Base-by-base conservation (phyloP, 2,329 filamentous ascomycete genomes). In the Colletotrichum tropicicola region DNA sequence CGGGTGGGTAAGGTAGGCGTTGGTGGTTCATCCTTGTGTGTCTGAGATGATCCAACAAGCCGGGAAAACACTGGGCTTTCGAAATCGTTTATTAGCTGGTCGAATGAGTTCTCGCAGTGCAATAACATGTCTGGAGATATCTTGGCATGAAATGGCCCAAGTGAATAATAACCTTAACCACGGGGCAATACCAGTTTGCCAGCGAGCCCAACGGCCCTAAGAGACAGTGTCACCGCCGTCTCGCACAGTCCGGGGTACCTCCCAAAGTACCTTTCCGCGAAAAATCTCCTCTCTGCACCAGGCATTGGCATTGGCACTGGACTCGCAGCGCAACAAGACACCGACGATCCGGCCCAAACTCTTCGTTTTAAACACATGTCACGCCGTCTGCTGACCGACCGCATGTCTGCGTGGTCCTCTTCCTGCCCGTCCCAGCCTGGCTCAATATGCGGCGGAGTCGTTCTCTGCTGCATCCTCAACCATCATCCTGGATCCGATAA, bases 401-500 rank as follows among this genome's bases (percentile, higher is more conserved):
- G 53, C 61, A 64, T 66, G 59, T 68, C 53, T 62, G 56, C 53
- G 54, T 66, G 44, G 59, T 70, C 66, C 27, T 48, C 55, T 47
- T 66, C 60, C 32, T 53, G 65, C 55, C 44, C 51, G 55, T 65
- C 53, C 41, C 51, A 59, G 61, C 66, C 60, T 63, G 72, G 71
- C 68, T 71, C 78, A 82, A 75, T 72, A 89, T 89, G 87, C 83
- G 81, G 87, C 81, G 83, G 85, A 85, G 82, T 78, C 73, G 69
- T 71, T 76, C 85, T 87, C 86, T 84, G 82, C 84, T 82, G 84
- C 83, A 83, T 77, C 77, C 73, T 70, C 77, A 72, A 71, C 73
- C 71, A 77, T 83, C 84, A 87, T 78, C 75, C 83, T 89, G 86
- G 87, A 89, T 85, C 76, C 84, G 74, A 79, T 84, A 85, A 77